These are phyloP conservation scores for Micractinium conductrix DNA, from an alignment of 139 green algal species.

Conservation along the genomic window DNA sequence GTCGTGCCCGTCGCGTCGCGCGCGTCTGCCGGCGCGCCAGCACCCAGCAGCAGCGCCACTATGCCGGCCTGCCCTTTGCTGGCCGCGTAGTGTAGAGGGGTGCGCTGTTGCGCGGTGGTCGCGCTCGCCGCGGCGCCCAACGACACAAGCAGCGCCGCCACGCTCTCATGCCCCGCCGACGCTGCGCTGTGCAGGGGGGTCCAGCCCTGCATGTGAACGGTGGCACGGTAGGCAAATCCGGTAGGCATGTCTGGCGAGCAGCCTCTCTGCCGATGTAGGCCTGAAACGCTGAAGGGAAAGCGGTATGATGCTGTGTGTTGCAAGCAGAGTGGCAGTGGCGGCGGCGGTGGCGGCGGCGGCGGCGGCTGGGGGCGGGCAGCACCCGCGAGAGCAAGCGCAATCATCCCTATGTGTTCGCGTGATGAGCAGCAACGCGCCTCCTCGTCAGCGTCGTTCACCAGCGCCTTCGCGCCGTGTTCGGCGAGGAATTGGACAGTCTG, in stretches of 20 bases:
- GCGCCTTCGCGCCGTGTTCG: conserved; percentile 32
- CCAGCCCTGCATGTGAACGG: conserved; percentile 59
- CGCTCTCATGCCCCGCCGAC: conserved; percentile 58
- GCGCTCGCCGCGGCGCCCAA: conserved; percentile 53
- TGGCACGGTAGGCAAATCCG: not conserved
- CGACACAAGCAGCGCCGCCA: conserved; percentile 58
- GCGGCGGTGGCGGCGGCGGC: not conserved
- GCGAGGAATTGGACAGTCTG: conserved; percentile 62
- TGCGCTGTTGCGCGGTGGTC: conserved; percentile 60
- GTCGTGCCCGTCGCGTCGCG: conserved; percentile 38
- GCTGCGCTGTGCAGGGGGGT: conserved; percentile 71
- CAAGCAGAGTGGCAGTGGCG: not conserved
- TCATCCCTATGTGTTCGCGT: not conserved
- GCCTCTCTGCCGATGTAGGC: not conserved
- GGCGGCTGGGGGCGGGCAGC: not conserved
- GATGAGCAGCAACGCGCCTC: conserved; percentile 49
- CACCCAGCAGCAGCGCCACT: conserved; percentile 56
- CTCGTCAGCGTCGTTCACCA: conserved; percentile 65
- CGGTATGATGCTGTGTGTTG: not conserved
- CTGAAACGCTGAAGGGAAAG: not conserved
- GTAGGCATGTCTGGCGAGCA: not conserved
- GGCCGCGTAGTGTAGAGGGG: conserved; percentile 73
- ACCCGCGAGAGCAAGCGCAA: not conserved
- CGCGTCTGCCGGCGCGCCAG: conserved; percentile 50
- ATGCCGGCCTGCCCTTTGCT: conserved; percentile 42